Percentiles rank a stretch among this genome's conserved stretches.
phyloP scores from a whole-genome alignment of 768 basidiomycete species.

The Galerina marginata region DNA sequence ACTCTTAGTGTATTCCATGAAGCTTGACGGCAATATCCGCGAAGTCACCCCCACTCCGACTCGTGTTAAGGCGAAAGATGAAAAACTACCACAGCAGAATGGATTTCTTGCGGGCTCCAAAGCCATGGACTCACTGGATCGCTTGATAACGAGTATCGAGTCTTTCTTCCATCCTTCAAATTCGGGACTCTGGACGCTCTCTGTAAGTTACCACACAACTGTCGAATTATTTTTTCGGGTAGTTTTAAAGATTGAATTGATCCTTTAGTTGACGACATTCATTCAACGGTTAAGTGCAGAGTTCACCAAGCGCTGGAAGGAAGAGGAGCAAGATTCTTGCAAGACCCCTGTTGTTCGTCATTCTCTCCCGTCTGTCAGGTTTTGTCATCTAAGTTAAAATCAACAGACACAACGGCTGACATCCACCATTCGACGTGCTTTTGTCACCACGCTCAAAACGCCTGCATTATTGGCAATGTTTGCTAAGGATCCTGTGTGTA shows the following conservation, averaged over 20 bases:
- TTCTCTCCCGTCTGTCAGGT: not conserved
- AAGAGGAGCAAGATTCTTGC: slow-evolving; percentile 79
- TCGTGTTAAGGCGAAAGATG: slow-evolving; percentile 25
- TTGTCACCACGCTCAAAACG: slow-evolving; percentile 82
- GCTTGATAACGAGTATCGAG: slow-evolving; percentile 89
- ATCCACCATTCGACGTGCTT: slow-evolving; percentile 75
- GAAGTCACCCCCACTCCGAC: slow-evolving; percentile 38
- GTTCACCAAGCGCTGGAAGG: slow-evolving; percentile 79
- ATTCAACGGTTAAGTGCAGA: slow-evolving; percentile 74
- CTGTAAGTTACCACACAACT: slow-evolving; percentile 40
- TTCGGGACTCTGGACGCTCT: slow-evolving; percentile 80
- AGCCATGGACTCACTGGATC: slow-evolving; percentile 86
- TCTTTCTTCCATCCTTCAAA: slow-evolving; percentile 97
- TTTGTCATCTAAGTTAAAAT: not conserved
- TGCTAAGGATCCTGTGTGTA: slow-evolving; percentile 81
- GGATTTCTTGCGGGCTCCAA: slow-evolving; percentile 83
- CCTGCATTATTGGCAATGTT: slow-evolving; percentile 92
- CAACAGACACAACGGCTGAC: slow-evolving; percentile 78
- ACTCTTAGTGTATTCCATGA: slow-evolving; percentile 88
- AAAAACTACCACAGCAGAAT: slow-evolving; percentile 38
- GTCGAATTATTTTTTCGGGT: not conserved
- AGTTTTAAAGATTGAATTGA: slow-evolving; percentile 11
- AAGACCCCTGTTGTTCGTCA: slow-evolving; percentile 73
- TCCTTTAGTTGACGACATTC: slow-evolving; percentile 64
- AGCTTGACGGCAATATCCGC: slow-evolving; percentile 74